Evolutionary conservation across 495 filamentous ascomycete species (phyloP).

Genomic region (Penicillium egyptiacum): DNA sequence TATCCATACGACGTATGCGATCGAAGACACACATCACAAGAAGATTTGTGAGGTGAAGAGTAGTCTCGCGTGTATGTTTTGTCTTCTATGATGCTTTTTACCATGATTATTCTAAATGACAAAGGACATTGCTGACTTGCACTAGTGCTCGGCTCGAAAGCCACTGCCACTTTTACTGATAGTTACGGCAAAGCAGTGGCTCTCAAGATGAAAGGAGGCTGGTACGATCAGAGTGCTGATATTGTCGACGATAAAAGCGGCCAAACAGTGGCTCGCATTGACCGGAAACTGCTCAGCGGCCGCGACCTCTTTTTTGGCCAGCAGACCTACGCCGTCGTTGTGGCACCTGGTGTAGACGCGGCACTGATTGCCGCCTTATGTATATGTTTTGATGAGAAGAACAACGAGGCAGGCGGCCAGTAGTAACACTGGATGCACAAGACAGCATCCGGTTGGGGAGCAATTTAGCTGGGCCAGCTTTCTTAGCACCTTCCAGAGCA

Average conservation of each 20-base stretch:
- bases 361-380: constrained; percentile 59
- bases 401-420: constrained; percentile 40
- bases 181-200: constrained; percentile 13
- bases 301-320: constrained; percentile 55
- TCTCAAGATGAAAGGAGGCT: constrained; percentile 32
- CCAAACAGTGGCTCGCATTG: constrained; percentile 52
- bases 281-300: constrained; percentile 53
- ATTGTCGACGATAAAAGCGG: constrained; percentile 40
- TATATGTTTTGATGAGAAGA: constrained; percentile 63
- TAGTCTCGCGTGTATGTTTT: constrained; percentile 46
- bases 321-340: constrained; percentile 58
- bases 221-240: constrained; percentile 29
- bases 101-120: no score
- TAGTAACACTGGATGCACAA: not conserved
- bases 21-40: constrained; percentile 38
- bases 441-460: no score
- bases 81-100: not conserved
- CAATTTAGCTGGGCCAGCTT: no score
- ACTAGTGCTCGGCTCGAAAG: constrained; percentile 34
- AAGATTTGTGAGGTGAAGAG: constrained; percentile 54
- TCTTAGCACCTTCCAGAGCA: no score
- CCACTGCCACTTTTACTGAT: constrained; percentile 32
- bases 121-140: constrained; percentile 9
- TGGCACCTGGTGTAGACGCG: constrained; percentile 62
- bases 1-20: constrained; percentile 49